A percentile compares a stretch with the other conserved stretches of the same genome.
Conservation (phyloP, 495 filamentous ascomycete species). For the Usnea hakonensis region DNA sequence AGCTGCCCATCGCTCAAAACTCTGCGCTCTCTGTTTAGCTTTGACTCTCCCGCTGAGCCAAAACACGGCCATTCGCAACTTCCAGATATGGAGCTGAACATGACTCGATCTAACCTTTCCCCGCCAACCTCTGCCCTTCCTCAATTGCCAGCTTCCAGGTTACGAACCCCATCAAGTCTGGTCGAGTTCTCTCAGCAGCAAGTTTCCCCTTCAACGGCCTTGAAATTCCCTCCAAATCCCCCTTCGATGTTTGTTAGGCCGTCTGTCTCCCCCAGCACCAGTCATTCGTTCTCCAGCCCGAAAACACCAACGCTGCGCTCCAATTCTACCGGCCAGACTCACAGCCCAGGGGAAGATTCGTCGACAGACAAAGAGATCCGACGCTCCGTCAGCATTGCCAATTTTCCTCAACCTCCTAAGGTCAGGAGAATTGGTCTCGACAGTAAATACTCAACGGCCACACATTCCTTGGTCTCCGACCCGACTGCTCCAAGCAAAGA, state of each 20-base stretch:
- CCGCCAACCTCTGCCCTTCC: conserved; percentile 61
- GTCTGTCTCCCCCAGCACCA: conserved; percentile 43
- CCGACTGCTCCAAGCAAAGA: conserved; percentile 48
- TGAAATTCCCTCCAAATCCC: conserved; percentile 52
- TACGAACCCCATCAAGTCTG: conserved; percentile 51
- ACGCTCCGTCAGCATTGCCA: conserved; percentile 81
- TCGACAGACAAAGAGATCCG: conserved; percentile 59
- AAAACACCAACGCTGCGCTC: conserved; percentile 35
- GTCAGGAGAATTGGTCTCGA: conserved; percentile 33
- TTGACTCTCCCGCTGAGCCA: not conserved
- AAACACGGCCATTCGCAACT: not conserved
- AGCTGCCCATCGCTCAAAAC: not conserved
- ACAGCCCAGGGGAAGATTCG: conserved; percentile 39
- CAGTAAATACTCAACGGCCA: conserved; percentile 17
- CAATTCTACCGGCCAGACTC: conserved; percentile 30
- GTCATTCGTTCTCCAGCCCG: conserved; percentile 39
- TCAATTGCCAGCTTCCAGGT: conserved; percentile 61
- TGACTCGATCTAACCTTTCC: conserved; percentile 42
- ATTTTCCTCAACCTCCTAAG: conserved; percentile 84
- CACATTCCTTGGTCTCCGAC: conserved; percentile 19
- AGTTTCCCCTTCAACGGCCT: conserved; percentile 36
- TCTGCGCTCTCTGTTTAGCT: not conserved
- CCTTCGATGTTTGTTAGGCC: conserved; percentile 53
- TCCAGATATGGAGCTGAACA: conserved; percentile 11
- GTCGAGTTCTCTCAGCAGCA: conserved; percentile 38